A percentile compares a stretch with the other conserved stretches of the same genome.
Conservation (phyloP, 1,139 yeast species). For the Debaryomycetaceae sp. region DNA sequence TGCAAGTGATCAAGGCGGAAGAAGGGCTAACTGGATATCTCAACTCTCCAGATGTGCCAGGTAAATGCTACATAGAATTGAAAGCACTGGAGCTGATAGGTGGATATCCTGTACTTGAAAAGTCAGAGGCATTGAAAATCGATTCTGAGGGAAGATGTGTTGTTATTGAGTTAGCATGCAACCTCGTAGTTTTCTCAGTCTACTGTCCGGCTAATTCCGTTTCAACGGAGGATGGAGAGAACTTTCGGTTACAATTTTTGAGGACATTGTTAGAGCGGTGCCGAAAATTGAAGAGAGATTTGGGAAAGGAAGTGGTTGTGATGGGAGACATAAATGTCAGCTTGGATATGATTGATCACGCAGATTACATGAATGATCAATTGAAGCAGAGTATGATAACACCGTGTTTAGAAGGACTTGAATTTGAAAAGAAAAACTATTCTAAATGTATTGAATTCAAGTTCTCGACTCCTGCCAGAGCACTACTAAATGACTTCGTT, state of each 20-base stretch:
- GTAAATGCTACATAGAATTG: slow-evolving; percentile 19
- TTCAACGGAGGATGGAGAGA: slow-evolving; percentile 67
- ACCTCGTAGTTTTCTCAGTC: slow-evolving; percentile 65
- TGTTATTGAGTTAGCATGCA: slow-evolving; percentile 64
- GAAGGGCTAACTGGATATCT: slow-evolving; percentile 86
- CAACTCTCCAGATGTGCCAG: slow-evolving; percentile 12
- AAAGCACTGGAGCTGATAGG: slow-evolving; percentile 50
- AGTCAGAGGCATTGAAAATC: slow-evolving; percentile 41
- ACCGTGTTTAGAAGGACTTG: slow-evolving; percentile 17
- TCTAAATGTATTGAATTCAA: slow-evolving; percentile 41
- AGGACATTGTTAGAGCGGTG: slow-evolving; percentile 59
- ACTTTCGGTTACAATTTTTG: slow-evolving; percentile 57
- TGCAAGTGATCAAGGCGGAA: slow-evolving; percentile 70
- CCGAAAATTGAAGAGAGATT: slow-evolving; percentile 37
- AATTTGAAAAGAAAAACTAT: slow-evolving; percentile 43
- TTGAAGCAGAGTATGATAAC: slow-evolving; percentile 21
- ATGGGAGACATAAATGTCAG: slow-evolving; percentile 89
- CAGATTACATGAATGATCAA: slow-evolving; percentile 57
- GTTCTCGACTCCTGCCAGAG: slow-evolving; percentile 39
- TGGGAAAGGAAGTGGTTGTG: slow-evolving; percentile 67
- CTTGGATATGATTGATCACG: slow-evolving; percentile 77
- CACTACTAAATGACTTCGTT: slow-evolving; percentile 40
- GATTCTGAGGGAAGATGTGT: slow-evolving; percentile 87
- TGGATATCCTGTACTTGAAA: slow-evolving; percentile 57
- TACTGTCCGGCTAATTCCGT: slow-evolving; percentile 93